phyloP scores from a whole-genome alignment of 108 stramenopile genomes.

The Skeletonema costatum region DNA sequence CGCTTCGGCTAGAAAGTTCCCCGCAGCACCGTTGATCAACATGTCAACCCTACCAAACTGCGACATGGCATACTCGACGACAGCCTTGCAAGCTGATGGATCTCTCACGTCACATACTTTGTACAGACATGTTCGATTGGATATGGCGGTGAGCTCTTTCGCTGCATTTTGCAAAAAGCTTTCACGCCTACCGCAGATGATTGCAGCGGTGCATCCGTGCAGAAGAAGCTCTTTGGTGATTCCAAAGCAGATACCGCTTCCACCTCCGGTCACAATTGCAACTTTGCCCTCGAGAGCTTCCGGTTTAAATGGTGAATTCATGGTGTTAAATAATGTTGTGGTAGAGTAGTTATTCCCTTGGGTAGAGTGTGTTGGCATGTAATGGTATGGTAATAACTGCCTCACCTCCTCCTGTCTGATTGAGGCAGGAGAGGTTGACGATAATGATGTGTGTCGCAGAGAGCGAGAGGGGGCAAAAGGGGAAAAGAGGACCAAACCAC shows the following conservation, averaged over 20 bases:
- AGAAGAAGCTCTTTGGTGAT: constrained; percentile 75
- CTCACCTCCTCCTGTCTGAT: too few species aligned
- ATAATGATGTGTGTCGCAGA: too few species aligned
- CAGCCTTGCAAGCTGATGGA: constrained; percentile 58
- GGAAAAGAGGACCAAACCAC: too few species aligned
- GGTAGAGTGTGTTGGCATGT: too few species aligned
- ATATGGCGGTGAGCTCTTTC: constrained; percentile 33
- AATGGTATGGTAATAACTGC: too few species aligned
- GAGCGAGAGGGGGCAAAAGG: too few species aligned
- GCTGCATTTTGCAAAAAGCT: constrained; percentile 71
- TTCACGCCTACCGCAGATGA: constrained; percentile 82
- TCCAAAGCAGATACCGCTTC: constrained; percentile 82
- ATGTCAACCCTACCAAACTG: constrained; percentile 80
- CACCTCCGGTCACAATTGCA: constrained; percentile 85
- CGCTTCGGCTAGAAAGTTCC: constrained; percentile 91
- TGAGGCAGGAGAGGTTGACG: too few species aligned
- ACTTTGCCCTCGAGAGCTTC: constrained; percentile 76
- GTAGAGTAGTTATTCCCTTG: too few species aligned
- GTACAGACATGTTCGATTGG: constrained; percentile 54
- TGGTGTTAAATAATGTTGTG: too few species aligned
- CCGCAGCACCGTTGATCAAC: constrained; percentile 90
- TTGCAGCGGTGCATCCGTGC: constrained; percentile 72
- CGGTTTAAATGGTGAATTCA: constrained; percentile 64
- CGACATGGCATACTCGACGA: constrained; percentile 55
- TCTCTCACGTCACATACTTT: constrained; percentile 82